Percentiles rank a stretch among this genome's conserved stretches.
Evolutionary conservation across 345 rosid species (phyloP).

Genomic region (Arabidopsis thaliana): DNA sequence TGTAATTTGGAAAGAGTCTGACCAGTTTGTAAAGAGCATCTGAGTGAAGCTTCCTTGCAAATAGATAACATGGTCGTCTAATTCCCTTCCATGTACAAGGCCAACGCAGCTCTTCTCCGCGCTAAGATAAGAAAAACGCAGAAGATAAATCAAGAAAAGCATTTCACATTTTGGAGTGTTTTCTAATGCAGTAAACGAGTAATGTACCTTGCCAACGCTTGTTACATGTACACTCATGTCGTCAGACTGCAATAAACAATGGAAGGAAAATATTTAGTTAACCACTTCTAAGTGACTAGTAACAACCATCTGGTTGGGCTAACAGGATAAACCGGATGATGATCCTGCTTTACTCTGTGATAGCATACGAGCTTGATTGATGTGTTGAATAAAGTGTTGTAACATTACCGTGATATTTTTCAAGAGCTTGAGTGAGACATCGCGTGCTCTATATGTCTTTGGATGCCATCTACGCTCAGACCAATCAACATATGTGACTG

Average conservation of each 20-base stretch:
- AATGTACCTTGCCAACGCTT: slow-evolving; percentile 68
- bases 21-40: slow-evolving; percentile 72
- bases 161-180: neutral
- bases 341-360: neutral
- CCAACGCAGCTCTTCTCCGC: slow-evolving; percentile 65
- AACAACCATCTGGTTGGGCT: neutral
- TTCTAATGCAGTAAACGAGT: neutral
- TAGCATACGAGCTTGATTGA: slow-evolving; percentile 10
- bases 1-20: slow-evolving; percentile 78
- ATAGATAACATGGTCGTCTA: slow-evolving; percentile 88
- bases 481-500: slow-evolving; percentile 98
- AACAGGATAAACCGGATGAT: neutral
- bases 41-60: slow-evolving; percentile 88
- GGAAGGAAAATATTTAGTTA: slow-evolving; percentile 2
- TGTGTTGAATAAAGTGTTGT: slow-evolving; percentile 15
- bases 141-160: neutral
- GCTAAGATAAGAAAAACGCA: slow-evolving; percentile 19
- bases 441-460: slow-evolving; percentile 74
- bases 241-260: slow-evolving; percentile 64
- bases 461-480: slow-evolving; percentile 99
- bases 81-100: slow-evolving; percentile 95
- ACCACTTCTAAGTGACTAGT: neutral
- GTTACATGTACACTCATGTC: slow-evolving; percentile 77
- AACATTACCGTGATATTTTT: slow-evolving; percentile 76
- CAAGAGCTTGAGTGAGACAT: slow-evolving; percentile 66